phyloP scores from a whole-genome alignment of 2,329 filamentous ascomycete genomes.

The Clarireedia homoeocarpa region DNA sequence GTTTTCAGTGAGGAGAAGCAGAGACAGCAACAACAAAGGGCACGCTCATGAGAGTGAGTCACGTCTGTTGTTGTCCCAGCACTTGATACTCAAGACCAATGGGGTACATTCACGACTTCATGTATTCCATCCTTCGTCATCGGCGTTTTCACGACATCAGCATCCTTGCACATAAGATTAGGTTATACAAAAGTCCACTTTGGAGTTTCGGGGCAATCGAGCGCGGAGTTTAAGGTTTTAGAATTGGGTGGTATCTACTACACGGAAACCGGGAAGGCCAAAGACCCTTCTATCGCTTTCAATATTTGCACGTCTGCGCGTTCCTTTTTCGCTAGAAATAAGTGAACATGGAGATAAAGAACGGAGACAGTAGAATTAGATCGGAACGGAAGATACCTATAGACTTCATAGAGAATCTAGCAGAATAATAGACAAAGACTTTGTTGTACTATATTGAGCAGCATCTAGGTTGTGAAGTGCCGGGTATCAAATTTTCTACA shows the following conservation, averaged over 20 bases:
- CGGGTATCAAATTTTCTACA: background rate
- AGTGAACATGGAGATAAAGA: background rate
- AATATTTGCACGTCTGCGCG: too few relatives aligned
- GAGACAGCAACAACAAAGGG: constrained; percentile 32
- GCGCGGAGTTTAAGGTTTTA: background rate
- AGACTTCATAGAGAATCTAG: background rate
- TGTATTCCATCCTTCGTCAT: background rate
- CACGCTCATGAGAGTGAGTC: background rate
- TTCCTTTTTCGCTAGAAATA: background rate
- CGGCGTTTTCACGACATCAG: background rate
- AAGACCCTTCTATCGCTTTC: too few relatives aligned
- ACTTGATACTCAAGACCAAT: background rate
- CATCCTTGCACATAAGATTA: background rate
- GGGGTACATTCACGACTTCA: background rate
- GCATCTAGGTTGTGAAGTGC: too few relatives aligned
- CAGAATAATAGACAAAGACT: too few relatives aligned
- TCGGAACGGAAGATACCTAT: background rate
- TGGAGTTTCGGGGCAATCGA: constrained; percentile 6
- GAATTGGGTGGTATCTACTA: background rate
- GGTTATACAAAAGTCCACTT: constrained; percentile 10
- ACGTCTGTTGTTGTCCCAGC: background rate
- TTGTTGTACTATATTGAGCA: too few relatives aligned
- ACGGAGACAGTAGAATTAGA: background rate
- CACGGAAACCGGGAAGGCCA: too few relatives aligned
- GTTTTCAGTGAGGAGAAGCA: constrained; percentile 88